Conservation (phyloP, 129 eudicot species). For the carrot (Daucus carota) region DH1_v3.0 NC_030383.2:39652001-39652500, state of each 20-base stretch:
- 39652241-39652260: constrained; percentile 10
- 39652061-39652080: constrained; percentile 21
- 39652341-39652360: constrained; percentile 17
- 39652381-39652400: background rate
- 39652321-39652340: constrained; percentile 16
- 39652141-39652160: constrained; percentile 19
- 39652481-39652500: no score
- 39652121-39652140: constrained; percentile 13
- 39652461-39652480: no score
- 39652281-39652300: constrained; percentile 8
- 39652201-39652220: constrained; percentile 17
- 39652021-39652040: background rate
- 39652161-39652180: constrained; percentile 14
- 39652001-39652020: background rate
- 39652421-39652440: constrained; percentile 12
- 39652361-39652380: background rate
- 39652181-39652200: constrained; percentile 16
- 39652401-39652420: background rate
- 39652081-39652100: constrained; percentile 18
- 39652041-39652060: constrained; percentile 15
- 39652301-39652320: background rate
- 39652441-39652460: constrained; percentile 17
- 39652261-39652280: constrained; percentile 9
- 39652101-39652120: constrained; percentile 18
- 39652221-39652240: constrained; percentile 16